phyloP scores from a whole-genome alignment of 1,139 yeast species.

The Sugiyamaella xylanicola region DNA sequence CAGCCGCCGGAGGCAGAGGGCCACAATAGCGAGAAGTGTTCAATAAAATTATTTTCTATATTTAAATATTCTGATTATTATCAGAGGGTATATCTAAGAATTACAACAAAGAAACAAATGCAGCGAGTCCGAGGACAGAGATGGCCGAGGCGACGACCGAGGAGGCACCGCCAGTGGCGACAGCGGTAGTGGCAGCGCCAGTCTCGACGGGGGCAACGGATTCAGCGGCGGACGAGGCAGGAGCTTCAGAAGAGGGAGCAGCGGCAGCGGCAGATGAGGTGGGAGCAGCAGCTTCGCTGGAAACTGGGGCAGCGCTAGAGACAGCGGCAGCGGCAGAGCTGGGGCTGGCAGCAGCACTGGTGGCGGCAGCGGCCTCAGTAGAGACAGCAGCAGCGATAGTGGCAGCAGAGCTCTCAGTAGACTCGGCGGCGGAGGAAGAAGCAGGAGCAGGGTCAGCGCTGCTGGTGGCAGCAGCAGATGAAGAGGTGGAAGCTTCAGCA shows the following conservation, averaged over 20 bases:
- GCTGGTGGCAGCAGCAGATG: background rate
- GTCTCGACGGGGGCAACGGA: constrained; percentile 1
- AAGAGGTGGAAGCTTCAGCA: constrained; percentile 9
- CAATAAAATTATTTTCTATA: background rate
- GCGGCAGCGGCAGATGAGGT: constrained; percentile 6
- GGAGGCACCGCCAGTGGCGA: constrained; percentile 10
- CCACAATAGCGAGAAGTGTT: background rate
- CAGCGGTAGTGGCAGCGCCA: background rate
- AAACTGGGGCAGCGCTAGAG: constrained; percentile 2
- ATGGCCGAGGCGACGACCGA: constrained; percentile 4
- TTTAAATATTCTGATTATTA: background rate
- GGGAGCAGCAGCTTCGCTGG: constrained; percentile 10
- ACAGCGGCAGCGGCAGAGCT: constrained; percentile 12
- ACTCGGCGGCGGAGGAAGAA: background rate
- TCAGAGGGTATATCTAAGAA: background rate
- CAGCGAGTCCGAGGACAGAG: constrained; percentile 13
- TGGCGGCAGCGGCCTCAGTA: constrained; percentile 3
- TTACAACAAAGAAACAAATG: constrained; percentile 15
- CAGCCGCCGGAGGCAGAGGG: background rate
- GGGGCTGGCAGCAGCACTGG: constrained; percentile 15
- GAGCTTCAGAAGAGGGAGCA: too few species aligned
- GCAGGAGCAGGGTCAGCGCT: constrained; percentile 1
- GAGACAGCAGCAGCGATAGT: constrained; percentile 5
- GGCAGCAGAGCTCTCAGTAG: constrained; percentile 1
- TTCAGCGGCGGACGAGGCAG: background rate